These are phyloP conservation scores for Davidsoniella australis DNA, from an alignment of 2,329 filamentous ascomycete species.

Conservation along the genomic window DNA sequence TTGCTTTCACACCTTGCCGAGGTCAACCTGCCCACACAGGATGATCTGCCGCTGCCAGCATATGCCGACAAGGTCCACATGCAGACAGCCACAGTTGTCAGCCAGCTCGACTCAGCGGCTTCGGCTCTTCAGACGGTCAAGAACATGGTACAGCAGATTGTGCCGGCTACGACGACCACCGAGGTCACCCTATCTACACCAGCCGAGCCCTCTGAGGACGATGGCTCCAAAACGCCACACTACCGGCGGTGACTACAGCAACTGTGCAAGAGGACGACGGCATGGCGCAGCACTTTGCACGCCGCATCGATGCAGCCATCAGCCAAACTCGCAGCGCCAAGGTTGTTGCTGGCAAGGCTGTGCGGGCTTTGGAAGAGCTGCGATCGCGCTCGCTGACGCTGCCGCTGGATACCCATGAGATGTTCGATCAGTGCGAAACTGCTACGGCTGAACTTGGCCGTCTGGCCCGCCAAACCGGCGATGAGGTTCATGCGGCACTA, in stretches of 20 bases:
- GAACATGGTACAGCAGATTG: conserved; percentile 47
- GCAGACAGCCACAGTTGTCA: conserved; percentile 59
- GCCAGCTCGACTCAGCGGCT: conserved; percentile 63
- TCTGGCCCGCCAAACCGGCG: conserved; percentile 50
- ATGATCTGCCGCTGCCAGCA: conserved; percentile 41
- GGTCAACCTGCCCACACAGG: conserved; percentile 50
- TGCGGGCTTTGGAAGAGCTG: conserved; percentile 61
- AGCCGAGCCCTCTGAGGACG: conserved; percentile 2
- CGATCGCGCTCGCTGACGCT: conserved; percentile 59
- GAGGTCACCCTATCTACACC: not conserved
- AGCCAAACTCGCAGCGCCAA: conserved; percentile 67
- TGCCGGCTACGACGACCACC: conserved; percentile 17
- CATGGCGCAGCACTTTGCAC: conserved; percentile 46
- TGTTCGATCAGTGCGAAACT: conserved; percentile 53
- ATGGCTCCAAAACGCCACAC: not conserved
- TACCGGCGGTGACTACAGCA: not conserved
- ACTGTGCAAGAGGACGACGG: conserved; percentile 37
- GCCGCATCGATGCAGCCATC: conserved; percentile 54
- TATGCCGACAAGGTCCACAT: conserved; percentile 69
- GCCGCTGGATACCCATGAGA: conserved; percentile 45
- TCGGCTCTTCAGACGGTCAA: conserved; percentile 46
- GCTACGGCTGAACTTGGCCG: conserved; percentile 47
- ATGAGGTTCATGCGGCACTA: conserved; percentile 47
- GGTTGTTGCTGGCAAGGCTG: conserved; percentile 63
- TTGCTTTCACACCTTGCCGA: conserved; percentile 76